These are phyloP conservation scores for Zalaria sp. DNA, from an alignment of 2,329 filamentous ascomycete species.

Conservation along the genomic window DNA sequence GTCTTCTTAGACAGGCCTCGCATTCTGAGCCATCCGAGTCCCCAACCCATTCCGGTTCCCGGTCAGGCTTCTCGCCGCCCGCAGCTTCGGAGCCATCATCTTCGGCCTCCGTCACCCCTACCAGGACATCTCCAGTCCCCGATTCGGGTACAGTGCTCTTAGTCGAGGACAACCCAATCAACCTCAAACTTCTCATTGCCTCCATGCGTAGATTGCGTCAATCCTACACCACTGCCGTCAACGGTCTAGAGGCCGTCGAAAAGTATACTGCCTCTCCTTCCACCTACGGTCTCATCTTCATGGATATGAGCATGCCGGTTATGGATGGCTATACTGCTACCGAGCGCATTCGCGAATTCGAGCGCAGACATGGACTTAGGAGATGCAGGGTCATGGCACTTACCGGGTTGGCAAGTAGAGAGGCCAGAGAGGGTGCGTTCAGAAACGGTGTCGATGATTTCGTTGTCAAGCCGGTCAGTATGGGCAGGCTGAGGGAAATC, in stretches of 20 bases:
- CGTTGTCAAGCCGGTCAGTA: constrained; percentile 18
- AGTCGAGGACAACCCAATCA: constrained; percentile 20
- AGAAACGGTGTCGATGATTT: constrained; percentile 16
- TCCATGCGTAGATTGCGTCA: constrained; percentile 10
- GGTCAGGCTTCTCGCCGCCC: too few species aligned
- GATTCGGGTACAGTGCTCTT: too few species aligned
- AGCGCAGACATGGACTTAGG: constrained; percentile 8
- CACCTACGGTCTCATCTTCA: constrained; percentile 32
- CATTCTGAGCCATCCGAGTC: too few species aligned
- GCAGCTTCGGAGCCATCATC: too few species aligned
- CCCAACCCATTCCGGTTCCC: too few species aligned
- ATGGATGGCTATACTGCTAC: constrained; percentile 19
- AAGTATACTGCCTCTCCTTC: constrained; percentile 19
- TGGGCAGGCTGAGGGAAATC: constrained; percentile 11
- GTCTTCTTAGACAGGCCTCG: too few species aligned
- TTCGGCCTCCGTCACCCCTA: too few species aligned
- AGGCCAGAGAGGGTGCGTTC: constrained; percentile 12
- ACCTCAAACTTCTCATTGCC: constrained; percentile 14
- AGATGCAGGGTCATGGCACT: constrained; percentile 14
- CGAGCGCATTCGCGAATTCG: constrained; percentile 14
- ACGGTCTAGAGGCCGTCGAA: constrained; percentile 34
- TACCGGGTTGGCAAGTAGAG: constrained; percentile 16
- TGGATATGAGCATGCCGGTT: constrained; percentile 26
- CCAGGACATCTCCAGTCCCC: too few species aligned
- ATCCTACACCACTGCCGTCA: constrained; percentile 17